Evolutionary conservation across 2,329 filamentous ascomycete species (phyloP).

Genomic region (Colletotrichum siamense): DNA sequence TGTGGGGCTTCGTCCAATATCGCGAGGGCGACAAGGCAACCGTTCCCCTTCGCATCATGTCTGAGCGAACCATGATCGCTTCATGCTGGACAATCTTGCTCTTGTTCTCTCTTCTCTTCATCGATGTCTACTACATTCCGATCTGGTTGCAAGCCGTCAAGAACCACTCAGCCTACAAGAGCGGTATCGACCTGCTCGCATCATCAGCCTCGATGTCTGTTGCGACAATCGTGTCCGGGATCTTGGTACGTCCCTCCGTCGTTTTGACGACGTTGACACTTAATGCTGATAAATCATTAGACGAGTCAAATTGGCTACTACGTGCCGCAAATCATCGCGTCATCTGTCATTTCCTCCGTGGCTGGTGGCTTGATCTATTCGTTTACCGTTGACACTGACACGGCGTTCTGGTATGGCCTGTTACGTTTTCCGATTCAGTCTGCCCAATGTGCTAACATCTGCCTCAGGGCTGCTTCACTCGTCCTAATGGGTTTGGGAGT

Average conservation of each 20-base stretch:
- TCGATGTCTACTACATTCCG: background rate
- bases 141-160: background rate
- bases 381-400: background rate
- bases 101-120: background rate
- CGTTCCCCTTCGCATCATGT: conserved; percentile 52
- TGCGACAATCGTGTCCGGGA: background rate
- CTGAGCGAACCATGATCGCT: background rate
- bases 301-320: conserved; percentile 21
- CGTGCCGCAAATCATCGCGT: conserved; percentile 19
- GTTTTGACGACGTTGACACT: no score
- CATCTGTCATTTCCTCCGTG: background rate
- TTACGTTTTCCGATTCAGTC: background rate
- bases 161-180: background rate
- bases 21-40: conserved; percentile 57
- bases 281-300: background rate
- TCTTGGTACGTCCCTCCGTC: background rate
- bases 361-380: conserved; percentile 10
- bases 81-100: background rate
- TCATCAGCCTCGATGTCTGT: conserved; percentile 51
- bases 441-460: background rate
- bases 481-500: background rate
- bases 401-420: background rate
- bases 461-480: background rate
- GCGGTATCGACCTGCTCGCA: conserved; percentile 42
- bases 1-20: conserved; percentile 60